Percentiles rank a stretch among this genome's conserved stretches.
Conservation (phyloP, 2,329 filamentous ascomycete genomes). For the Trichothecium roseum region DNA sequence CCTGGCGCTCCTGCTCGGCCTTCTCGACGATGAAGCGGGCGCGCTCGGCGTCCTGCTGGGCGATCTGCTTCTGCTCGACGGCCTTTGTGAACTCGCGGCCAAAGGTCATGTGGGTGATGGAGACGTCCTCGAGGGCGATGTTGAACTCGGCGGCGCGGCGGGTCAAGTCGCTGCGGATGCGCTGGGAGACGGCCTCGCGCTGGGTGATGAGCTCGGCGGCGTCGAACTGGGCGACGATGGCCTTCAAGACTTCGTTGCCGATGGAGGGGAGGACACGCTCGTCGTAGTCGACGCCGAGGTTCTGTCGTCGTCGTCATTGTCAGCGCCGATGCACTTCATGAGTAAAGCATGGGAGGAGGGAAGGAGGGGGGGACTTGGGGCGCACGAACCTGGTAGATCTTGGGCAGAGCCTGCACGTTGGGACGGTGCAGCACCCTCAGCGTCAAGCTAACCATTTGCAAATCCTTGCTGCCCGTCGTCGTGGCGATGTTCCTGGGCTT, state of each 20-base stretch:
- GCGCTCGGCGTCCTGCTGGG: conserved; percentile 95
- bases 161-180: conserved; percentile 85
- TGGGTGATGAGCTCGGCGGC: conserved; percentile 98
- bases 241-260: conserved; percentile 98
- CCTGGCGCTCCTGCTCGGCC: conserved; percentile 96
- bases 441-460: conserved; percentile 99
- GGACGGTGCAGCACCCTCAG: conserved; percentile 90
- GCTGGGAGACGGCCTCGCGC: conserved; percentile 90
- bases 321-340: neutral
- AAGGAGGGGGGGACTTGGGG: neutral
- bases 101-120: conserved; percentile 99
- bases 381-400: conserved; percentile 83
- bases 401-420: conserved; percentile 83
- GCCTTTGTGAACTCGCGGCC: conserved; percentile 97
- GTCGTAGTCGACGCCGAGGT: conserved; percentile 95
- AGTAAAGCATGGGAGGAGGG: neutral
- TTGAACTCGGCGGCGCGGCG: conserved; percentile 95
- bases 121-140: conserved; percentile 96
- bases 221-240: conserved; percentile 97
- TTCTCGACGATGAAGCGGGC: conserved; percentile 97
- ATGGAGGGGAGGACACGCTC: conserved; percentile 97
- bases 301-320: conserved; percentile 46
- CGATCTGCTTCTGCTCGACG: conserved; percentile 99
- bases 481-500: conserved; percentile 96
- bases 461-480: conserved; percentile 94